Evolutionary conservation across 352 stramenopile species (phyloP).

Genomic region (Pythium insidiosum): DNA sequence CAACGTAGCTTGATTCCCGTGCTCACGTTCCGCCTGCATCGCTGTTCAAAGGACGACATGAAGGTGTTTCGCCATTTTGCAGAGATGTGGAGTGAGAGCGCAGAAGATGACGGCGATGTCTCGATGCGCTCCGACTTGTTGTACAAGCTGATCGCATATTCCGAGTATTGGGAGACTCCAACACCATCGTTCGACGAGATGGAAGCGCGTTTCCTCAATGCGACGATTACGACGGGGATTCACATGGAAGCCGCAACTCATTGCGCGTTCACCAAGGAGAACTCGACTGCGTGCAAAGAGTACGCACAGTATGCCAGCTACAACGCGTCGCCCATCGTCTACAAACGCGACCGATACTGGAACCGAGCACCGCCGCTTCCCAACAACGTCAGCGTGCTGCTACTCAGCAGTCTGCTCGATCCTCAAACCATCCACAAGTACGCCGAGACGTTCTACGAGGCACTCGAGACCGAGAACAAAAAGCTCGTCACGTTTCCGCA

Average conservation of each 20-base stretch:
- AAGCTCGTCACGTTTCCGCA: constrained; percentile 19
- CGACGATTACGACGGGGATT: constrained; percentile 8
- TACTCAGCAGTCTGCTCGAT: constrained; percentile 24
- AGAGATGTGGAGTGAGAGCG: no score
- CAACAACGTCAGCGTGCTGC: constrained; percentile 12
- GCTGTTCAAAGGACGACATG: constrained; percentile 13
- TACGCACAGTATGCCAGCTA: constrained; percentile 4
- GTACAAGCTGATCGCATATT: constrained; percentile 16
- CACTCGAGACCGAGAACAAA: constrained; percentile 15
- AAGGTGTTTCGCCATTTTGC: constrained; percentile 7
- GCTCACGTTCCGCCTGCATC: constrained; percentile 15
- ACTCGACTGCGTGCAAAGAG: constrained; percentile 1
- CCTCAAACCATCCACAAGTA: constrained; percentile 18
- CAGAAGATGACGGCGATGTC: neutral
- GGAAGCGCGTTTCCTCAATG: constrained; percentile 1
- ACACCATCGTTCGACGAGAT: constrained; percentile 4
- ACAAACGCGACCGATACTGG: constrained; percentile 18
- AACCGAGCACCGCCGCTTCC: constrained; percentile 11
- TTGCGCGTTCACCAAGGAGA: constrained; percentile 13
- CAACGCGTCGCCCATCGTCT: constrained; percentile 10
- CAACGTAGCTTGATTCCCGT: constrained; percentile 12
- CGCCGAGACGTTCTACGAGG: constrained; percentile 8
- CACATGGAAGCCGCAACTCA: constrained; percentile 8
- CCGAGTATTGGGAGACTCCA: constrained; percentile 16
- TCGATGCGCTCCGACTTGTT: constrained; percentile 9